Evolutionary conservation across 106 monocot genomes (phyloP), one percentile per base, ranked within the genome.

Genomic region (Amphibolis antarctica): DNA sequence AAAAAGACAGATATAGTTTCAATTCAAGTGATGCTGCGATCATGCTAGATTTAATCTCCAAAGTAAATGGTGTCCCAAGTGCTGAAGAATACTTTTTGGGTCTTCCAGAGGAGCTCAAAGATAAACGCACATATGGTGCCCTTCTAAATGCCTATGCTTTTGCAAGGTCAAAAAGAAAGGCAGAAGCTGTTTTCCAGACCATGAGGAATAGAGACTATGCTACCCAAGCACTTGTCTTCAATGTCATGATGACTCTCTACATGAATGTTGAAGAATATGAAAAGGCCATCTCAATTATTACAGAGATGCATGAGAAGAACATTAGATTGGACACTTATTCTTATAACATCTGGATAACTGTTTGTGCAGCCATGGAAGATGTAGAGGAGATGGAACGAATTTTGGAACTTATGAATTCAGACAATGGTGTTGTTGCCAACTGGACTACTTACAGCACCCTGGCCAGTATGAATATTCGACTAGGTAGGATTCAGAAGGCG

Each of bases 211-310:
- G 82, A 21, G 84, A 75, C 31, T 86, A 78, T 63, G 60, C 64
- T 19, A 64, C 62, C 10, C 86, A 89, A 61, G 51, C 86, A 47
- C 79, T 96, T 65, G 77, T 82, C 55, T 89, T 57, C 53, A 96
- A 96, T 75, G 94, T 90, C 60, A 82, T 96, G 80, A 96, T 89
- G 96, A 90, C 89, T 50, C 68, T 96, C n/a, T 96, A 96, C 55
- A 81, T 90, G 79, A 86, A 89, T 65, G 9, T 82, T 60, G 71
- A 60, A 57, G 86, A 96, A 45, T 71, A 78, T 76, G 82, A 76
- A 9, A 89, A 84, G 52, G 89, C 84, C 10, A 61, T 43, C 21
- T 29, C 17, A 22, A 64, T 79, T 24, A 75, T 89, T 46, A 44
- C 75, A 21, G 89, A 94, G 55, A 94, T 94, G 96, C 81, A 45